A percentile compares a stretch with the other conserved stretches of the same genome.
Conservation (phyloP, 257 asterid genomes). For the Ocimum tenuiflorum region DNA sequence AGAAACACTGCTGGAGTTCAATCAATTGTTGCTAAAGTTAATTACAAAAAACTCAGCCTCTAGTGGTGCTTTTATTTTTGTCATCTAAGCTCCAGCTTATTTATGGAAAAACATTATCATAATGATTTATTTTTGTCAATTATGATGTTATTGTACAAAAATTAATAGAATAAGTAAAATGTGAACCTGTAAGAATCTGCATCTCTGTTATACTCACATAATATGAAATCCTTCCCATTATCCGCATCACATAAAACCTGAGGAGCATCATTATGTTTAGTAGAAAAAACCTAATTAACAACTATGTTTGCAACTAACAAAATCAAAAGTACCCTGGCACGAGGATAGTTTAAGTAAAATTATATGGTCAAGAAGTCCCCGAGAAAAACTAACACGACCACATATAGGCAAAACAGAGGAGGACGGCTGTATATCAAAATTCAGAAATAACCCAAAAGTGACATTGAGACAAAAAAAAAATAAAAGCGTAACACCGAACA, state of each 20-base stretch:
- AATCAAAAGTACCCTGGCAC: background rate
- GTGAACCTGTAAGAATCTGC: constrained; percentile 91
- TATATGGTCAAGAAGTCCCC: no score
- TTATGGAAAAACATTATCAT: background rate
- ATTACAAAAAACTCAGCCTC: background rate
- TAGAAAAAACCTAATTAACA: background rate
- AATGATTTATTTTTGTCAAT: background rate
- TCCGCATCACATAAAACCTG: constrained; percentile 85
- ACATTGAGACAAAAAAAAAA: background rate
- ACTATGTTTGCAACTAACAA: background rate
- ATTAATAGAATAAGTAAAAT: background rate
- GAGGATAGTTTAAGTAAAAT: background rate
- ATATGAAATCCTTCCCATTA: constrained; percentile 74
- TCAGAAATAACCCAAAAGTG: background rate
- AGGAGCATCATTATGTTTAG: constrained; percentile 5
- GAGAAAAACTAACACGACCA: no score
- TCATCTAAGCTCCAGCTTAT: background rate
- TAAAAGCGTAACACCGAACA: background rate
- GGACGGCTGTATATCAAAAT: background rate
- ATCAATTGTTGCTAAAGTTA: background rate
- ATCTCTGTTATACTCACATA: constrained; percentile 97
- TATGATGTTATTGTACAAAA: background rate
- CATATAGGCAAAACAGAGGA: background rate
- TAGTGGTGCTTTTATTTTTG: background rate
- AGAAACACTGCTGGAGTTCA: background rate